Evolutionary conservation across 2,329 filamentous ascomycete genomes (phyloP).

Genomic region (Talaromyces sp.): DNA sequence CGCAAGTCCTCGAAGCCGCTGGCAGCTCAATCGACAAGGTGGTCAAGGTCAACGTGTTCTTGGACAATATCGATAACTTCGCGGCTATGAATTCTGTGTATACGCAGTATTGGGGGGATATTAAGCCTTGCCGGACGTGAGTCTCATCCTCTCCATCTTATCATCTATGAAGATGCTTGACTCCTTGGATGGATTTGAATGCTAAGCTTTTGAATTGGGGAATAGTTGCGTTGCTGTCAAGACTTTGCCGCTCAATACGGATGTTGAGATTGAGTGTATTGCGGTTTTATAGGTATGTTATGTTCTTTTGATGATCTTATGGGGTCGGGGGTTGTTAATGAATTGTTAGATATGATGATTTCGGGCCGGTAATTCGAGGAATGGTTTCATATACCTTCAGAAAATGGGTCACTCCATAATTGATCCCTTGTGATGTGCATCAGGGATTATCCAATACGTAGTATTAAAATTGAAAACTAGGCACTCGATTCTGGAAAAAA

Average conservation of each 20-base stretch:
- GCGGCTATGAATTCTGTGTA: conserved; percentile 79
- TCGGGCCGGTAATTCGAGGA: no score
- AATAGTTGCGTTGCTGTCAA: conserved; percentile 78
- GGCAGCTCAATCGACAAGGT: conserved; percentile 56
- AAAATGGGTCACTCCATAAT: no score
- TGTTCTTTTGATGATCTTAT: conserved; percentile 13
- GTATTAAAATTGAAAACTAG: no score
- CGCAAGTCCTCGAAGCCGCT: conserved; percentile 55
- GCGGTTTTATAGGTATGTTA: conserved; percentile 54
- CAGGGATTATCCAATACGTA: no score
- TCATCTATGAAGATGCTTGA: no score
- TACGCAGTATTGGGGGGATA: conserved; percentile 61
- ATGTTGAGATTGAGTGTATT: conserved; percentile 87
- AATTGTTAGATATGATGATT: background rate
- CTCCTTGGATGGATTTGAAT: background rate
- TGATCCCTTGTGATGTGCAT: no score
- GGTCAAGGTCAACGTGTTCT: conserved; percentile 63
- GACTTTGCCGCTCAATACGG: conserved; percentile 77
- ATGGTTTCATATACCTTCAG: no score
- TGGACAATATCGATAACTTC: conserved; percentile 63
- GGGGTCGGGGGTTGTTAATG: background rate
- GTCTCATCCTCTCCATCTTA: conserved; percentile 11
- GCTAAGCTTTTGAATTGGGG: background rate
- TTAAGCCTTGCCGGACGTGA: conserved; percentile 54
- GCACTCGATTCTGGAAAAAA: no score